Conservation (phyloP, 2,329 filamentous ascomycete genomes). For the Clonostachys solani region DNA sequence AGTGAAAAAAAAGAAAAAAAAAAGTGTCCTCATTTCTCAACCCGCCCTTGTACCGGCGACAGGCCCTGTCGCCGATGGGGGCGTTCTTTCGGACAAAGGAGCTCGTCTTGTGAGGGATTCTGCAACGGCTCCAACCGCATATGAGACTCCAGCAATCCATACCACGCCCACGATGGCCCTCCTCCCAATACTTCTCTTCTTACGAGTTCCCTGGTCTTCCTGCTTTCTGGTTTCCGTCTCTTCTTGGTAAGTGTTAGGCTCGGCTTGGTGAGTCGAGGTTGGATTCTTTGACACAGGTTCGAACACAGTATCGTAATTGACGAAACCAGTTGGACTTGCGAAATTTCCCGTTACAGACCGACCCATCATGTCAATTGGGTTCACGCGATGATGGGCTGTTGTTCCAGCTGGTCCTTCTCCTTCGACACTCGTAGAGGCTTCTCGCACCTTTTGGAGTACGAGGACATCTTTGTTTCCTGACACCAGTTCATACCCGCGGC, state of each 20-base stretch:
- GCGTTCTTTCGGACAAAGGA: no score
- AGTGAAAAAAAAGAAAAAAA: no score
- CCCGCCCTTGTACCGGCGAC: no score
- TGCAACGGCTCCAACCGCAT: constrained; percentile 52
- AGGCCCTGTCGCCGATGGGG: no score
- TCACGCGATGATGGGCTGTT: constrained; percentile 25
- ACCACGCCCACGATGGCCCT: constrained; percentile 48
- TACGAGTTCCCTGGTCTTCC: constrained; percentile 13
- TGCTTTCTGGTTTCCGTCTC: constrained; percentile 41
- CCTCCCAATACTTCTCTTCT: constrained; percentile 35
- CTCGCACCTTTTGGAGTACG: constrained; percentile 58
- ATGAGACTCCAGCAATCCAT: constrained; percentile 51
- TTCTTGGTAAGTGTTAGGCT: constrained; percentile 31
- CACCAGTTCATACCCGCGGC: constrained; percentile 62
- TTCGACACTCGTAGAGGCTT: constrained; percentile 3
- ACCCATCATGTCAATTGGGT: constrained; percentile 56
- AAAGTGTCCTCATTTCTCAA: no score
- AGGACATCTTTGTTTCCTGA: constrained; percentile 60
- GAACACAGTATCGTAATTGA: constrained; percentile 50
- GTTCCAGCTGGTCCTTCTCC: not conserved
- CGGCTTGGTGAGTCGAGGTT: not conserved
- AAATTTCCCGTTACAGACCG: constrained; percentile 48
- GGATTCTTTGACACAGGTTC: constrained; percentile 9
- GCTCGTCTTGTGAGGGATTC: constrained; percentile 28
- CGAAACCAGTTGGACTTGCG: constrained; percentile 61